phyloP scores from a whole-genome alignment of 202 grass and related monocot species.

The Zoysia matrella region DNA sequence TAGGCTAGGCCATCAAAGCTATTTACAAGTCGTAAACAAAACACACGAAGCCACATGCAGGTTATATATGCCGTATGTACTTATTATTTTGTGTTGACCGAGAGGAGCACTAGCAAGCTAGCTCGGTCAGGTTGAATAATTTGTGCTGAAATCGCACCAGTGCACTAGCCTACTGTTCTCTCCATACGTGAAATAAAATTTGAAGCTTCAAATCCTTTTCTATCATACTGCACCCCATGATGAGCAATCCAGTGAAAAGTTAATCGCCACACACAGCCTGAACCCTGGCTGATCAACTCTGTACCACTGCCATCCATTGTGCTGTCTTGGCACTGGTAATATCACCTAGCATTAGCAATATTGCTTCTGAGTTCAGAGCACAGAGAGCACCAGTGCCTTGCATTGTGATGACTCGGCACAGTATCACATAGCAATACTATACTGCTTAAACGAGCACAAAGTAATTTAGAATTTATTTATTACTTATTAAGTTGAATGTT shows the following conservation, averaged over 20 bases:
- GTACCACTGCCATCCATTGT: background rate
- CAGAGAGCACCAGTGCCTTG: background rate
- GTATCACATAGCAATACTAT: background rate
- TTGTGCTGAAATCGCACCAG: background rate
- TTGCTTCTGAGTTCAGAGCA: too few relatives aligned
- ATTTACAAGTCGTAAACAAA: background rate
- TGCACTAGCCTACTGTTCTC: slow-evolving; percentile 4
- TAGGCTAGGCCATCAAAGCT: too few relatives aligned
- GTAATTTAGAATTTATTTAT: background rate
- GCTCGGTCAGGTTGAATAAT: slow-evolving; percentile 35
- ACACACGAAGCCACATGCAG: background rate
- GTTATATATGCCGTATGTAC: background rate
- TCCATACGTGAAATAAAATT: slow-evolving; percentile 23
- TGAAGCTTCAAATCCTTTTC: background rate
- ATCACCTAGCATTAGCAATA: background rate
- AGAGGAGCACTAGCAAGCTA: background rate
- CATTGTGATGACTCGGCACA: background rate
- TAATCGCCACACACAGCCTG: too few relatives aligned
- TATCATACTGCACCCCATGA: too few relatives aligned
- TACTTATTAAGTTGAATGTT: background rate
- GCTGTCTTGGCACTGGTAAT: background rate
- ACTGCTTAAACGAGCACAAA: background rate
- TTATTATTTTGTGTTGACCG: slow-evolving; percentile 25
- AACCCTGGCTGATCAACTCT: background rate
- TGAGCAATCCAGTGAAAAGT: too few relatives aligned